Evolutionary conservation across 148 eudicot species (phyloP), one percentile per base, ranked within the genome.

Genomic region (Vaccinium corymbosum): DNA sequence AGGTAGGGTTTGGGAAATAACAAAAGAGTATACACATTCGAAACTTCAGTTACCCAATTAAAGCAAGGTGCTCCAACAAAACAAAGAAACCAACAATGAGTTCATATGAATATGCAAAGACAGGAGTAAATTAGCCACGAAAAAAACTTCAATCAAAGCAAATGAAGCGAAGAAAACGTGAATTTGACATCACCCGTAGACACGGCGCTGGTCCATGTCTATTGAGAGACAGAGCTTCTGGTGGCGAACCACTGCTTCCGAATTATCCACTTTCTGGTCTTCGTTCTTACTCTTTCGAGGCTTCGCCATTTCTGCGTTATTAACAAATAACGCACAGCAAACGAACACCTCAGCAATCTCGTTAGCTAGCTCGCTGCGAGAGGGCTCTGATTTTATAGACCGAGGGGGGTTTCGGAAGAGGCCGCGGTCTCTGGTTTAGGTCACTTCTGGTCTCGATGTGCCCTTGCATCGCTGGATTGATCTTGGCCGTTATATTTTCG

Each of bases 141-240:
- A 42, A 42, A 42, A 42, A 42, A 5, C 46, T 42, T 42, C 46
- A 42, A 42, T 42, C 46, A 42, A 42, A 42, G 46, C 6, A 42
- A 42, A 42, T 42, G 46, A 42, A 42, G 46, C 6, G 46, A 42
- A 42, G 46, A 42, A 42, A 6, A 42, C 46, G 46, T 42, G 46
- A 42, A 42, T 42, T 42, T 42, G 46, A 5, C 46, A 4, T 42
- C 17, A 96, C 99, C 98, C 99, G 83, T 89, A 91, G 71, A 96
- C 90, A 74, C 92, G 95, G 57, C 93, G 93, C 83, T 90, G 90
- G 17, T 83, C 89, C 91, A 92, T 87, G 86, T 96, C 99, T 80
- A 96, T 92, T 10, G 97, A 90, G 81, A 96, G 95, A 76, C 98
- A 96, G 11, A 96, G 94, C 94, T 96, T 96, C 90, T 96, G 99